Conservation (phyloP, 2,329 filamentous ascomycete genomes). For the Fusarium albidum region DNA sequence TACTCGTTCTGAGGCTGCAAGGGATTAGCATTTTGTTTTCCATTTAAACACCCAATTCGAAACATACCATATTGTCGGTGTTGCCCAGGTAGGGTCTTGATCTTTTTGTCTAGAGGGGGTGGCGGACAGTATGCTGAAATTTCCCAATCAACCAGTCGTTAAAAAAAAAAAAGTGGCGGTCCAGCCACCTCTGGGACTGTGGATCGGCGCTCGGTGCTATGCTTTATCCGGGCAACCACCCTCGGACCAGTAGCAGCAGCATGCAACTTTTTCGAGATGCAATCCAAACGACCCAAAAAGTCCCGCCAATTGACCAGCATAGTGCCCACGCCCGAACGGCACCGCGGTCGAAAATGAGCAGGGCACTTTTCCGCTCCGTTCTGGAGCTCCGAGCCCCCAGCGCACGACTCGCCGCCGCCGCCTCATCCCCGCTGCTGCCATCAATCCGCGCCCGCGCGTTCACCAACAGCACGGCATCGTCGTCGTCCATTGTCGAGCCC, state of each 20-base stretch:
- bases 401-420: constrained; percentile 33
- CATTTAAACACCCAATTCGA: neutral
- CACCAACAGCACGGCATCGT: constrained; percentile 50
- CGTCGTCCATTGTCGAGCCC: constrained; percentile 57
- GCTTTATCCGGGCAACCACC: constrained; percentile 44
- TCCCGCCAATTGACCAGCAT: constrained; percentile 34
- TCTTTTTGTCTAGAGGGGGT: constrained; percentile 27
- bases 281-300: constrained; percentile 29
- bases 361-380: constrained; percentile 69
- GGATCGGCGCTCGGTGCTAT: constrained; percentile 43
- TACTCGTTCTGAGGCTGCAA: constrained; percentile 79
- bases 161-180: constrained; percentile 43
- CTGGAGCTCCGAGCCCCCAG: constrained; percentile 63
- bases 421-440: constrained; percentile 38
- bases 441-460: constrained; percentile 41
- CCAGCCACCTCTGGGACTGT: constrained; percentile 14
- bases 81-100: constrained; percentile 36
- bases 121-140: constrained; percentile 42
- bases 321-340: constrained; percentile 35
- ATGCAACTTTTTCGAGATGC: constrained; percentile 40
- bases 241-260: constrained; percentile 12
- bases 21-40: constrained; percentile 28
- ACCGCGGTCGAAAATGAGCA: constrained; percentile 57
- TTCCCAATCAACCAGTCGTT: constrained; percentile 27
- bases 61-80: constrained; percentile 46